These are phyloP conservation scores for Yarrowia yakushimensis DNA, from an alignment of 805 yeast species.

Conservation along the genomic window DNA sequence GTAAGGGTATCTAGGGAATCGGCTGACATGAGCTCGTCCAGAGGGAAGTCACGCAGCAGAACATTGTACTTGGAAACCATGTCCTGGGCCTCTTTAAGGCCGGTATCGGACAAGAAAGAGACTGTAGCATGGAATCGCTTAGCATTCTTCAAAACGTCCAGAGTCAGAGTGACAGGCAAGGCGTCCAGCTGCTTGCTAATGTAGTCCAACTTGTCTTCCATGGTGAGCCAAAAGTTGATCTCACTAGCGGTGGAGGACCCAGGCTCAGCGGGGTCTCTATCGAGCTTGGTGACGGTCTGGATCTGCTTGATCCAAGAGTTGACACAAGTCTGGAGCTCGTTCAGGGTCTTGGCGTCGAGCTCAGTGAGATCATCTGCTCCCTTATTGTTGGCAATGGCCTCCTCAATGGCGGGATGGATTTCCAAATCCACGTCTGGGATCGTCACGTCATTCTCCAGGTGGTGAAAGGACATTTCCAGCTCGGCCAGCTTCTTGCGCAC, in stretches of 20 bases:
- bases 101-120: conserved; percentile 69
- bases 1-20: conserved; percentile 46
- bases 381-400: conserved; percentile 40
- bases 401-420: conserved; percentile 51
- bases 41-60: conserved; percentile 66
- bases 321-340: conserved; percentile 63
- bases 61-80: conserved; percentile 55
- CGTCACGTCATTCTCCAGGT: conserved; percentile 62
- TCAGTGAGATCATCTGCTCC: conserved; percentile 30
- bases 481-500: conserved; percentile 67
- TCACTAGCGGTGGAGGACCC: conserved; percentile 56
- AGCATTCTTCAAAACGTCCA: conserved; percentile 60
- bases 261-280: conserved; percentile 55
- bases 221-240: conserved; percentile 69
- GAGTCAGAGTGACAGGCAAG: conserved; percentile 52
- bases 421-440: conserved; percentile 58
- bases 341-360: conserved; percentile 55
- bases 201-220: conserved; percentile 57
- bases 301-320: conserved; percentile 71
- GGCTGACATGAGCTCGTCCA: conserved; percentile 54
- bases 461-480: conserved; percentile 60
- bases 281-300: conserved; percentile 52
- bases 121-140: conserved; percentile 78
- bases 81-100: conserved; percentile 53
- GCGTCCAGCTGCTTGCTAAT: conserved; percentile 57